Base-by-base conservation (phyloP, 2,329 filamentous ascomycete species). In the Raffaelea arxii region DNA sequence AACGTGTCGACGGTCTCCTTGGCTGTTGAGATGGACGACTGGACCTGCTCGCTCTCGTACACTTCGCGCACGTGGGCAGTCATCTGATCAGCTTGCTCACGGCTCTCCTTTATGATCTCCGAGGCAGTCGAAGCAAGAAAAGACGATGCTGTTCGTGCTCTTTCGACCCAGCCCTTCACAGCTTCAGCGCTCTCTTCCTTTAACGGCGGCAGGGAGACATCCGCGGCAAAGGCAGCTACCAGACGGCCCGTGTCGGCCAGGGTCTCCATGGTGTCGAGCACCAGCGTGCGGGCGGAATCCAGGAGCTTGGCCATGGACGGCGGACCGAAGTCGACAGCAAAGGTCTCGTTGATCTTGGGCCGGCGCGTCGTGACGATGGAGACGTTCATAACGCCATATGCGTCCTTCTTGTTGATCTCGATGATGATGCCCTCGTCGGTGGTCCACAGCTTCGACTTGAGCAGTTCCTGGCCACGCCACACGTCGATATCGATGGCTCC, bases 341-440 rank as follows among this genome's bases (percentile, higher is more conserved):
- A 77, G 0, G 72, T 74, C 62, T 82, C 77, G 55, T 76, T 76
- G 51, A 82, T 68, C 58, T 71, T 75, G 22, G 80, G 80, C 50
- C 74, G 75, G 46, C 70, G 75, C 14, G 69, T 76, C 1, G 78
- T 78, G 46, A 72, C 66, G 30, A 84, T 69, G 2, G 73, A 71
- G 39, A 84, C 66, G 45, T 75, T 75, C 43, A 83, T 60, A 32
- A 76, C 59, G 25, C 79, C 80, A 50, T 77, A 63, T 6, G 77
- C 74, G 49, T 83, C 77, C 23, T 69, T 67, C 24, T 63, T 65
- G 4, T 70, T 65, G 24, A 82, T 67, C 49, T 73, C 67, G 22
- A 78, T 66, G 18, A 76, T 54, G 35, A 79, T 67, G 4, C 74
- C 74, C 24, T 76, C 68, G 11, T 74, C 65, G 6, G 69, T 64